Percentiles rank a stretch among this genome's conserved stretches.
phyloP scores from a whole-genome alignment of 2,329 filamentous ascomycete species.

The Dactylellina leptospora region DNA sequence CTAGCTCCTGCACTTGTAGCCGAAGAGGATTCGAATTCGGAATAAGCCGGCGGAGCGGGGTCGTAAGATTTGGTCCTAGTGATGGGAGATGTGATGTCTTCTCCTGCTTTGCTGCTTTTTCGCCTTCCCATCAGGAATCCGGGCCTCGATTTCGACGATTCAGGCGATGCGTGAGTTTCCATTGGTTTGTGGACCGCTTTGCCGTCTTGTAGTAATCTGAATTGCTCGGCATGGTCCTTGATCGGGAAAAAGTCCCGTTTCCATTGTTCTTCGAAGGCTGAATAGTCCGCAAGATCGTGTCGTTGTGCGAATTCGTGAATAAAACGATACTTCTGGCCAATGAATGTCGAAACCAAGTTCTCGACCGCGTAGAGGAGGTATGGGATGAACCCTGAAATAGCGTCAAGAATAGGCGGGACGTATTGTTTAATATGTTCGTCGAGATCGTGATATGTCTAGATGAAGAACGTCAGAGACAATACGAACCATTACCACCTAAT shows the following conservation, averaged over 20 bases:
- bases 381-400: conserved; percentile 68
- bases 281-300: conserved; percentile 27
- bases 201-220: conserved; percentile 30
- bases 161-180: conserved; percentile 11
- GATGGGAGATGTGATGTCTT: neutral
- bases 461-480: too few relatives aligned
- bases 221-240: conserved; percentile 43
- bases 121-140: conserved; percentile 16
- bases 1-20: neutral
- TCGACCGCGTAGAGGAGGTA: conserved; percentile 75
- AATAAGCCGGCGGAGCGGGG: conserved; percentile 18
- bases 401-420: conserved; percentile 73
- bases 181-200: conserved; percentile 49
- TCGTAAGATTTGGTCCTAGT: conserved; percentile 16
- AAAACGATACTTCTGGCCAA: conserved; percentile 37
- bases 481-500: too few relatives aligned
- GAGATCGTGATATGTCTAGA: conserved; percentile 75
- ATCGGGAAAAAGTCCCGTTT: conserved; percentile 38
- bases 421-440: conserved; percentile 77
- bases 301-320: conserved; percentile 42
- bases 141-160: neutral
- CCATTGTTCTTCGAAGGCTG: conserved; percentile 36
- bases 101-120: conserved; percentile 21
- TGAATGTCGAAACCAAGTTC: conserved; percentile 22
- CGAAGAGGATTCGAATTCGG: neutral